A percentile compares a stretch with the other conserved stretches of the same genome.
Evolutionary conservation across 2,329 filamentous ascomycete genomes (phyloP).

Genomic region (Alternaria gaisen): DNA sequence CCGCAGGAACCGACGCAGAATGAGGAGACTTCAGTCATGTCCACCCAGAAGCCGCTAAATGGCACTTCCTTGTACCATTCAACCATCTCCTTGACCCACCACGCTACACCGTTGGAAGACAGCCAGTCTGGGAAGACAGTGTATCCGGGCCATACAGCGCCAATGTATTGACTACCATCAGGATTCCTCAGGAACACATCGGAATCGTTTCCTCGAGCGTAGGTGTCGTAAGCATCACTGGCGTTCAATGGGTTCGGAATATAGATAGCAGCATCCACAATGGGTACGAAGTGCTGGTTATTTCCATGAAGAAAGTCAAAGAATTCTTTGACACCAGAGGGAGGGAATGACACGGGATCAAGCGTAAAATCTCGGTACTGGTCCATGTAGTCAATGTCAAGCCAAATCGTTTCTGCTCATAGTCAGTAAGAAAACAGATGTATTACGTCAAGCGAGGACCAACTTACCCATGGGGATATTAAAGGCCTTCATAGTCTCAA

Average conservation of each 20-base stretch:
- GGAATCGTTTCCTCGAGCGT: conserved; percentile 59
- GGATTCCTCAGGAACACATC: conserved; percentile 63
- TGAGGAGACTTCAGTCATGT: conserved; percentile 69
- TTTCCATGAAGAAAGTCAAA: conserved; percentile 62
- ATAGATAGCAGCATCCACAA: conserved; percentile 73
- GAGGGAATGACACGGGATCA: conserved; percentile 62
- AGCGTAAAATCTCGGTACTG: conserved; percentile 66
- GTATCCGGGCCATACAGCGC: conserved; percentile 66
- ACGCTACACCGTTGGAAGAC: conserved; percentile 66
- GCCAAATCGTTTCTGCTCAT: conserved; percentile 52
- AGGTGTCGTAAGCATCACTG: conserved; percentile 65
- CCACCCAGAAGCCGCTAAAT: conserved; percentile 67
- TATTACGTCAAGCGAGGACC: background rate
- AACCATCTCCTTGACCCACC: conserved; percentile 66
- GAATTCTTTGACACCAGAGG: conserved; percentile 61
- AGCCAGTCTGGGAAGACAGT: conserved; percentile 70
- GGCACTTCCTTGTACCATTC: conserved; percentile 62
- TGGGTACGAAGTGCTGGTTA: conserved; percentile 67
- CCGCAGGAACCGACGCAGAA: conserved; percentile 79
- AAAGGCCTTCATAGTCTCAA: conserved; percentile 63
- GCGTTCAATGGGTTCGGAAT: conserved; percentile 74
- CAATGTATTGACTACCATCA: conserved; percentile 64
- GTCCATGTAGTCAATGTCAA: conserved; percentile 55
- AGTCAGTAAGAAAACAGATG: background rate
- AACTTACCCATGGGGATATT: conserved; percentile 60